phyloP scores from a whole-genome alignment of 2,329 filamentous ascomycete species.

The Kalmusia sp. region DNA sequence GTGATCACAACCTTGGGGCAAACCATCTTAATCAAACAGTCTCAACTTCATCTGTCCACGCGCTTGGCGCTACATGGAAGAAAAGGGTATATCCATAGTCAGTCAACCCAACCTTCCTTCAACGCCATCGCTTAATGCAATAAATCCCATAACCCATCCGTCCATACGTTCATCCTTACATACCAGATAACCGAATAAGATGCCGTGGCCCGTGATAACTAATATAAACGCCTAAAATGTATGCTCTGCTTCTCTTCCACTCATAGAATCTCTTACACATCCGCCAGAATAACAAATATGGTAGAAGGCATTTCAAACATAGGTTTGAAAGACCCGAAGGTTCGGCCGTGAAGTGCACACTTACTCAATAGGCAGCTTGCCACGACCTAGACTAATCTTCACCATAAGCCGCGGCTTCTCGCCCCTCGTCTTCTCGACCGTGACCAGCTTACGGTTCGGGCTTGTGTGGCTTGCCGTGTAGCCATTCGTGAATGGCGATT shows the following conservation, averaged over 20 bases:
- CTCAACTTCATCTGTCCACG: neutral
- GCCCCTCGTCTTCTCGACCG: constrained; percentile 22
- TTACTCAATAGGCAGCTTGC: constrained; percentile 1
- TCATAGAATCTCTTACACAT: too few species aligned
- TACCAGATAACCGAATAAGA: too few species aligned
- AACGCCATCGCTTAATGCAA: constrained; percentile 1
- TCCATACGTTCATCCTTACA: too few species aligned
- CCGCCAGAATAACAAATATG: too few species aligned
- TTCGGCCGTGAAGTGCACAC: neutral
- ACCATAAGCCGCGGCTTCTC: constrained; percentile 17
- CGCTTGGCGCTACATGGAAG: neutral
- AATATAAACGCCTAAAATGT: neutral
- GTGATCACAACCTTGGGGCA: neutral
- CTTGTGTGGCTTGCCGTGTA: constrained; percentile 12
- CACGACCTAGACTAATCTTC: constrained; percentile 11
- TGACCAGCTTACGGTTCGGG: constrained; percentile 26
- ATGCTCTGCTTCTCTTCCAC: too few species aligned
- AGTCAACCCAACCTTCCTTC: too few species aligned
- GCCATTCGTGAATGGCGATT: constrained; percentile 18
- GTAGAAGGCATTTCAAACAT: too few species aligned
- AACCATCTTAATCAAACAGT: neutral
- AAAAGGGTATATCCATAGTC: neutral
- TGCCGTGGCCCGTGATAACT: neutral
- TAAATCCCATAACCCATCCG: neutral
- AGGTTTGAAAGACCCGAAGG: too few species aligned